phyloP scores from a whole-genome alignment of 2,329 filamentous ascomycete species.

The Colletotrichum sp. region DNA sequence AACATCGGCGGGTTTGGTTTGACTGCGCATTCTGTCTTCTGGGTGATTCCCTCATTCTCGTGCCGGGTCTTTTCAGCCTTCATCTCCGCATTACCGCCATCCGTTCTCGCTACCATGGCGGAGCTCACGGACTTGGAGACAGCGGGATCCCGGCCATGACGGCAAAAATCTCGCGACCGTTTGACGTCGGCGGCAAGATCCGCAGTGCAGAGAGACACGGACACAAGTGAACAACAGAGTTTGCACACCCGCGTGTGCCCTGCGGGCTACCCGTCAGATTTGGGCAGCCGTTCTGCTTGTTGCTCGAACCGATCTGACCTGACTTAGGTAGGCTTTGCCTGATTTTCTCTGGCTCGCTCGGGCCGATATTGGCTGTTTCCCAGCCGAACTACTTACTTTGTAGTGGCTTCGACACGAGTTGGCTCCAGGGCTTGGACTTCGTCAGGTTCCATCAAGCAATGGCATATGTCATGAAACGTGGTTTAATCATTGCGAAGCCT shows the following conservation, averaged over 20 bases:
- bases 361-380: neutral
- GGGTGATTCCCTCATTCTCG: neutral
- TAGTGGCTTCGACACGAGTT: neutral
- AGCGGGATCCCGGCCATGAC: neutral
- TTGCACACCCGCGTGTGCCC: neutral
- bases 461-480: neutral
- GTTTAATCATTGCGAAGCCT: neutral
- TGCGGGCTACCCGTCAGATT: neutral
- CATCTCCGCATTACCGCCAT: neutral
- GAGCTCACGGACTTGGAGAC: neutral
- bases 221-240: neutral
- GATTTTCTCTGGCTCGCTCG: neutral
- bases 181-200: conserved; percentile 7
- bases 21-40: neutral
- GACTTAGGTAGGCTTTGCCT: neutral
- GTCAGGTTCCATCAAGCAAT: neutral
- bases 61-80: neutral
- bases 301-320: neutral
- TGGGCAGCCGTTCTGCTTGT: conserved; percentile 13
- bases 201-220: conserved; percentile 3
- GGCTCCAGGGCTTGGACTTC: neutral
- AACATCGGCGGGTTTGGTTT: neutral
- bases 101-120: neutral
- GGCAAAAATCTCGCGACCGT: neutral
- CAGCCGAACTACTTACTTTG: neutral